phyloP scores from a whole-genome alignment of 2,329 filamentous ascomycete genomes.

The Diaporthe ilicicola region DNA sequence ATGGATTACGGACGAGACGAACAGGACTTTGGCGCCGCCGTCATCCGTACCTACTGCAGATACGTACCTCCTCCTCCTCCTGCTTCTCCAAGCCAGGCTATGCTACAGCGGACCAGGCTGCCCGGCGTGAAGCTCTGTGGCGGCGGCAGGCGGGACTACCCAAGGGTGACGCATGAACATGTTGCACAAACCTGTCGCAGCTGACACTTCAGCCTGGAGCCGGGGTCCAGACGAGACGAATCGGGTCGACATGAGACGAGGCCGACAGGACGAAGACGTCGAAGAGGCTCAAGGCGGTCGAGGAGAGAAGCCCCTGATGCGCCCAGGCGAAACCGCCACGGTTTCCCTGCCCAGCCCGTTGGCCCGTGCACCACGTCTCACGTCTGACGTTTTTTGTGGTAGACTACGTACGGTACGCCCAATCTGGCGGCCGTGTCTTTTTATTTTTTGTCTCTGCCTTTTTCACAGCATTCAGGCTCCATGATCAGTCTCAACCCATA shows the following conservation, averaged over 20 bases:
- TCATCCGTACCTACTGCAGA: neutral
- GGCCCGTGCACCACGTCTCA: conserved; percentile 22
- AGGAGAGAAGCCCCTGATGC: conserved; percentile 11
- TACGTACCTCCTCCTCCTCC: no score
- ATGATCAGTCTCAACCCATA: neutral
- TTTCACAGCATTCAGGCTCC: neutral
- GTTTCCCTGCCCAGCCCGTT: conserved; percentile 20
- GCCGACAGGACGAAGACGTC: conserved; percentile 1
- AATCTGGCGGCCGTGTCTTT: neutral
- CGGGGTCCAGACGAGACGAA: conserved; percentile 17
- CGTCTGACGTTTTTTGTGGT: conserved; percentile 15
- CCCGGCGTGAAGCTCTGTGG: no score
- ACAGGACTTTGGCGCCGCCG: conserved; percentile 15
- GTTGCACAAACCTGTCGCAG: conserved; percentile 24
- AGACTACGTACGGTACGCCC: neutral
- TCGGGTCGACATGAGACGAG: conserved; percentile 21
- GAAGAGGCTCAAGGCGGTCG: neutral
- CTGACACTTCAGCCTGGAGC: conserved; percentile 11
- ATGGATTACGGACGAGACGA: conserved; percentile 15
- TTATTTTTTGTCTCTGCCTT: neutral
- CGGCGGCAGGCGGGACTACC: neutral
- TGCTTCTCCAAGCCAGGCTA: neutral
- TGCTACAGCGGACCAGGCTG: neutral
- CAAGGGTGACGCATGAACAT: conserved; percentile 6
- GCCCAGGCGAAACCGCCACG: conserved; percentile 13